A percentile compares a stretch with the other conserved stretches of the same genome.
Evolutionary conservation across 108 stramenopile species (phyloP).

Genomic region (Cylindrotheca closterium): DNA sequence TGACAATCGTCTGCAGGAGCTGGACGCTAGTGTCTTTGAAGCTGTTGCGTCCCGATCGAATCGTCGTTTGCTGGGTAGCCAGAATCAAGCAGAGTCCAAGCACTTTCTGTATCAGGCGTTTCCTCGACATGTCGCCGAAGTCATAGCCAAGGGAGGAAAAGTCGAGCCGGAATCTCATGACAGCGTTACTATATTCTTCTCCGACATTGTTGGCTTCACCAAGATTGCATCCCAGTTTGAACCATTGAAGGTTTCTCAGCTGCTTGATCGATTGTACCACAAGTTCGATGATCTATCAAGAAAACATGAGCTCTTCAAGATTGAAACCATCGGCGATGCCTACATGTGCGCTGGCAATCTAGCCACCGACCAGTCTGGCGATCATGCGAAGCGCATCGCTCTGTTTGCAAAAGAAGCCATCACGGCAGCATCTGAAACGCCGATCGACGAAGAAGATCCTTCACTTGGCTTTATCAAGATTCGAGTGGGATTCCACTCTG

Average conservation of each 20-base stretch:
- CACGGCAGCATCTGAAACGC: conserved; percentile 35
- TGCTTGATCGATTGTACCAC: conserved; percentile 45
- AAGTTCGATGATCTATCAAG: conserved; percentile 41
- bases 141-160: conserved; percentile 19
- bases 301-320: conserved; percentile 50
- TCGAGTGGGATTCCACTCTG: conserved; percentile 55
- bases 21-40: conserved; percentile 27
- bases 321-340: conserved; percentile 55
- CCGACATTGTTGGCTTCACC: conserved; percentile 58
- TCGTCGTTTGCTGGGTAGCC: not conserved
- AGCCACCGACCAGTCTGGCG: conserved; percentile 38
- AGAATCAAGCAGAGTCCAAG: not conserved
- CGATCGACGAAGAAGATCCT: conserved; percentile 41
- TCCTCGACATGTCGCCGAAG: conserved; percentile 56
- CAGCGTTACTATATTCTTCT: conserved; percentile 41
- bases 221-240: conserved; percentile 27
- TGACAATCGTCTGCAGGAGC: conserved; percentile 34
- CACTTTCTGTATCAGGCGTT: conserved; percentile 31
- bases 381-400: conserved; percentile 58
- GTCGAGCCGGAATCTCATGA: conserved; percentile 25
- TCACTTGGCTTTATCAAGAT: conserved; percentile 42
- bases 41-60: not conserved
- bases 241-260: conserved; percentile 33
- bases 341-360: conserved; percentile 24
- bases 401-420: conserved; percentile 51